Evolutionary conservation across 257 asterid species (phyloP), one percentile per base, ranked within the genome.

Genomic region (Eucommia ulmoides): DNA sequence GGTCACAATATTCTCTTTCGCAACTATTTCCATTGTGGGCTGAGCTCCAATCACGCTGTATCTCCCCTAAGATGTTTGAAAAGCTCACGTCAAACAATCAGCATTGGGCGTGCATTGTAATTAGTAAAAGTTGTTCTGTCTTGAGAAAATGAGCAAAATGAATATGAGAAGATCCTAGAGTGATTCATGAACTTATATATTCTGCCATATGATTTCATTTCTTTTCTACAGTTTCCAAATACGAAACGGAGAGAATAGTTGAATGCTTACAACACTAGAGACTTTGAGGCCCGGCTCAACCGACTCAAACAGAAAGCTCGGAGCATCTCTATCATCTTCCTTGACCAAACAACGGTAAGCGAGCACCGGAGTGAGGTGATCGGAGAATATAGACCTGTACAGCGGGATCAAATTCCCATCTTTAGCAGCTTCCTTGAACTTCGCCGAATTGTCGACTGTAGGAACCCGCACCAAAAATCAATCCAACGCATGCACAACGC

Each of bases 241-340:
- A n/a, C n/a, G n/a, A n/a, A n/a, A n/a, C n/a, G n/a, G n/a, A n/a
- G n/a, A n/a, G n/a, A n/a, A n/a, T n/a, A n/a, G n/a, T n/a, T n/a
- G n/a, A n/a, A 41, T 52, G 38, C 91, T 72, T 83, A 87, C 97
- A 19, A 88, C 76, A 29, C 54, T 79, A 50, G 97, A 88, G 53
- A 63, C 88, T 65, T 81, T 73, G 22, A 72, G 70, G 49, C 95
- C 97, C 10, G 93, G 83, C 66, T 81, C 93, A 47, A 81, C 97
- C 1, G 95, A 83, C 79, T 84, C 97, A 33, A 76, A 88, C 41
- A 88, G 82, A 64, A 88, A 88, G 74, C 97, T 88, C 12, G 97
- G 95, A 49, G 97, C 95, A n/a, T 88, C 97, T 64, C 97, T 69
- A 64, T 83, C 93, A 58, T 88, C 97, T 65, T 88, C 95, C 72